A percentile compares a stretch with the other conserved stretches of the same genome.
These are phyloP conservation scores for Calonectria honghensis DNA, from an alignment of 2,329 filamentous ascomycete species.

Conservation along the genomic window DNA sequence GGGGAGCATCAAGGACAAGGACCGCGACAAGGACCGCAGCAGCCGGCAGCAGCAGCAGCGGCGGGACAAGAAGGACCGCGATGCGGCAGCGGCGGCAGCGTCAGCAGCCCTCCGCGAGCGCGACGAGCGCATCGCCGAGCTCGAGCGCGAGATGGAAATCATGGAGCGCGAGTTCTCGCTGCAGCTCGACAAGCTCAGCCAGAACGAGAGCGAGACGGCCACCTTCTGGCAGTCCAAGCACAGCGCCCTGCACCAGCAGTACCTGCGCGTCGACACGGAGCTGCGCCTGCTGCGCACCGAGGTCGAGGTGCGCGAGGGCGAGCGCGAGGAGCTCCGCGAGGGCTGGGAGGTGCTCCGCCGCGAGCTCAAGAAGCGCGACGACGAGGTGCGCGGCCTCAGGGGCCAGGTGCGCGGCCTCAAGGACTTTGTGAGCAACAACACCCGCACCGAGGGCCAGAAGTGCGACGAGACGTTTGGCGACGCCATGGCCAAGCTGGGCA, in stretches of 20 bases:
- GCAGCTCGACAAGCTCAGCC: constrained; percentile 71
- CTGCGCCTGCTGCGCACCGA: constrained; percentile 71
- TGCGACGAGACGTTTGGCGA: constrained; percentile 81
- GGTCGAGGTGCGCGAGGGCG: constrained; percentile 67
- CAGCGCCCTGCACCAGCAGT: constrained; percentile 71
- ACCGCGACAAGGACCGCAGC: constrained; percentile 54
- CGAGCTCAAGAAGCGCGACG: constrained; percentile 70
- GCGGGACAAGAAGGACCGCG: constrained; percentile 52
- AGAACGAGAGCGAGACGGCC: constrained; percentile 73
- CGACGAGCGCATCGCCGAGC: constrained; percentile 71
- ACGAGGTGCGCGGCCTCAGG: constrained; percentile 72
- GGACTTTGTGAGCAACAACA: constrained; percentile 82
- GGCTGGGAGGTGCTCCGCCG: constrained; percentile 69
- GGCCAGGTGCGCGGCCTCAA: constrained; percentile 81
- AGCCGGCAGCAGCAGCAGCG: constrained; percentile 42
- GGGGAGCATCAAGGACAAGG: constrained; percentile 56
- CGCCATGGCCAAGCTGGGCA: constrained; percentile 76
- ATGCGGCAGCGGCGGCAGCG: constrained; percentile 44
- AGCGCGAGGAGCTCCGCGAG: constrained; percentile 69
- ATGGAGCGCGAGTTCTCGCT: constrained; percentile 73
- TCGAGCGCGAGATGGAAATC: constrained; percentile 71
- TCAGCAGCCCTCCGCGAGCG: constrained; percentile 64
- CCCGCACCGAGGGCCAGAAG: constrained; percentile 75
- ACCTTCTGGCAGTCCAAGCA: constrained; percentile 76
- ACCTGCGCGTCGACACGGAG: constrained; percentile 71